Evolutionary conservation across 2,329 filamentous ascomycete species (phyloP).

Genomic region (Pseudogymnoascus verrucosus): DNA sequence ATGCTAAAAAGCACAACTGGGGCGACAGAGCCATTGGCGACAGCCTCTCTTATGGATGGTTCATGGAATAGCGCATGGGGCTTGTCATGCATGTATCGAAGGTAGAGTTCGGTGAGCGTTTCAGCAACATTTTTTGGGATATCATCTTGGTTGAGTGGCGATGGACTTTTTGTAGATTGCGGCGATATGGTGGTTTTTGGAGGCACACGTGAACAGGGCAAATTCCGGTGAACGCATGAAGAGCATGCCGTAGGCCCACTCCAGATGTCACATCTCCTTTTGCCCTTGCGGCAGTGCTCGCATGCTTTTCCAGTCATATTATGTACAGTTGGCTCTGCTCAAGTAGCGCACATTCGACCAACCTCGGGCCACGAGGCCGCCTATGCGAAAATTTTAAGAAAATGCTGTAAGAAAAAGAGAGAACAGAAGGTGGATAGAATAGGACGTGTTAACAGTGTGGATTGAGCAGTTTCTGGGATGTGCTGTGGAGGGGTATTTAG

Average conservation of each 20-base stretch:
- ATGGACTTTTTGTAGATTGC: not conserved
- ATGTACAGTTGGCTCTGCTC: not conserved
- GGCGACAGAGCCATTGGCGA: conserved; percentile 4
- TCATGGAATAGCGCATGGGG: conserved; percentile 24
- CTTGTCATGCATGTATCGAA: conserved; percentile 21
- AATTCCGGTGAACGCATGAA: not conserved
- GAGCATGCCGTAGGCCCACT: not conserved
- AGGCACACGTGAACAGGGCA: not conserved
- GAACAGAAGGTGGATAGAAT: not conserved
- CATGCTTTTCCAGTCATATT: not conserved
- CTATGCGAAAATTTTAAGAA: not conserved
- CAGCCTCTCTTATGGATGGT: conserved; percentile 11
- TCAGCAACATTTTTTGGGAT: not conserved
- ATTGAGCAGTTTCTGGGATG: not conserved
- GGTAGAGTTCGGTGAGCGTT: conserved; percentile 23
- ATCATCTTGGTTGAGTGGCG: not conserved
- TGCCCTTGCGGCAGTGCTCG: not conserved
- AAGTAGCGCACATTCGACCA: not conserved
- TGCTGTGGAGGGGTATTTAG: not conserved
- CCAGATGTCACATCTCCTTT: not conserved
- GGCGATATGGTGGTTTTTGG: not conserved
- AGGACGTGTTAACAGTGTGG: not conserved
- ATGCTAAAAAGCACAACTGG: not conserved
- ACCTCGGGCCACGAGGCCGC: not conserved
- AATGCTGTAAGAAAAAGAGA: not conserved